Evolutionary conservation across 73 alveolate species (phyloP), one percentile per base, ranked within the genome.

Genomic region (Symbiodinium pilosum): DNA sequence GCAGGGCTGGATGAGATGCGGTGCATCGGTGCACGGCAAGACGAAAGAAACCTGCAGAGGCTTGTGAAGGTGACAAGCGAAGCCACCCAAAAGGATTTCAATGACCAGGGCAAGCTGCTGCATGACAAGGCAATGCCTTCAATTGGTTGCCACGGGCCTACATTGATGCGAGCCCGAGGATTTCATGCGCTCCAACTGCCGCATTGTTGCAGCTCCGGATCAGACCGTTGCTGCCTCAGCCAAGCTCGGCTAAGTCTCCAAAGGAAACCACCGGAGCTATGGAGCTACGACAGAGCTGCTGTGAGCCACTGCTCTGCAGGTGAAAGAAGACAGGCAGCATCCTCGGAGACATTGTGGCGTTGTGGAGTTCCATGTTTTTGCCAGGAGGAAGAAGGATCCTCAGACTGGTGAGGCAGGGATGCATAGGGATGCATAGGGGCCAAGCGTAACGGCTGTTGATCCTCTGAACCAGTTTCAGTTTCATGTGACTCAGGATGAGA

Each of bases 121-220:
- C 87, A 83, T 14, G 97, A 91, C 77, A 91, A 91, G 97, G 97
- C 69, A 75, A 12, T 38, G 43, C 32, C 28, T 26, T 47, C 43
- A 42, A 28, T 5, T 20, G 21, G 32, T 73, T 4, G 43, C 86
- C 43, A 32, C 8, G 47, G 28, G 3, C 86, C 11, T 30, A 42
- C 21, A 28, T 11, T 73, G 34, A 44, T 30, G 3, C 24, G 18
- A 30, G 44, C 43, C 34, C 71, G 71, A 88, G 95, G 95, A 88
- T 0, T 88, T 88, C 95, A 9, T 88, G 85, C 95, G 95, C 47
- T 52, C 52, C 95, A 88, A 88, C 87, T 88, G 95, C 75, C 95
- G 95, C 47, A 52, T 88, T 47, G 75, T 54, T 20, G 68, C 69
- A n/a, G n/a, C 56, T 5, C 38, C 40, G 75, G 86, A 64, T 47